Evolutionary conservation across 2,329 filamentous ascomycete species (phyloP).

Genomic region (Fusarium sp.): DNA sequence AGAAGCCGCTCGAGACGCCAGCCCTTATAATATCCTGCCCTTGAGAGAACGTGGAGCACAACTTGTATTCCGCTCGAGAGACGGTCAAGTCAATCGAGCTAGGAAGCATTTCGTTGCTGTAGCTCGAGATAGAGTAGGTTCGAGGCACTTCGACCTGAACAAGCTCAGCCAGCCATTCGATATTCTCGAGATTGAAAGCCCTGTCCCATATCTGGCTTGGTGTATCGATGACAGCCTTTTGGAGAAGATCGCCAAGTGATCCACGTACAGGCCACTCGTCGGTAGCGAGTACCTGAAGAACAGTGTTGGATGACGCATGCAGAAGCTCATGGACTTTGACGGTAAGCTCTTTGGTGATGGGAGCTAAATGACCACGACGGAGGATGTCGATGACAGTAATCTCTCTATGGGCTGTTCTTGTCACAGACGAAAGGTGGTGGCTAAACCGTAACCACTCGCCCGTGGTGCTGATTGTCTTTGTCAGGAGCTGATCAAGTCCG

Average conservation of each 20-base stretch:
- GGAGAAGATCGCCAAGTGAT: constrained; percentile 64
- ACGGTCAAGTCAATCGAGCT: constrained; percentile 65
- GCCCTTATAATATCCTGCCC: constrained; percentile 53
- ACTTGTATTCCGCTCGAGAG: constrained; percentile 64
- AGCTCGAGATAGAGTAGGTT: constrained; percentile 67
- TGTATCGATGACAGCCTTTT: constrained; percentile 62
- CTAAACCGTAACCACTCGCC: constrained; percentile 63
- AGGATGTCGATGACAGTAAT: constrained; percentile 64
- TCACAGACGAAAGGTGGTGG: constrained; percentile 59
- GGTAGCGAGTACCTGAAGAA: constrained; percentile 63
- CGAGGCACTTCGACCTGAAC: constrained; percentile 64
- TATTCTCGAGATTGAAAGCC: constrained; percentile 61
- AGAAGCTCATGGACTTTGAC: constrained; percentile 63
- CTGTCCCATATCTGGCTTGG: constrained; percentile 64
- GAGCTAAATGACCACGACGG: constrained; percentile 64
- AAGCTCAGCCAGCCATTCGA: constrained; percentile 62
- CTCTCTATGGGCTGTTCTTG: constrained; percentile 44
- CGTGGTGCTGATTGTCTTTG: constrained; percentile 56
- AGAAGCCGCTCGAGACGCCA: constrained; percentile 66
- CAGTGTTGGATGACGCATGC: constrained; percentile 63
- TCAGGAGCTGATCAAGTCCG: constrained; percentile 62
- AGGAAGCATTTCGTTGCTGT: constrained; percentile 64
- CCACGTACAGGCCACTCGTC: constrained; percentile 66
- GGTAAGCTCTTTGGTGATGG: constrained; percentile 65
- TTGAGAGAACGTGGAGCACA: constrained; percentile 59